Evolutionary conservation across 495 filamentous ascomycete species (phyloP).

Genomic region (Bombardia bombarda): DNA sequence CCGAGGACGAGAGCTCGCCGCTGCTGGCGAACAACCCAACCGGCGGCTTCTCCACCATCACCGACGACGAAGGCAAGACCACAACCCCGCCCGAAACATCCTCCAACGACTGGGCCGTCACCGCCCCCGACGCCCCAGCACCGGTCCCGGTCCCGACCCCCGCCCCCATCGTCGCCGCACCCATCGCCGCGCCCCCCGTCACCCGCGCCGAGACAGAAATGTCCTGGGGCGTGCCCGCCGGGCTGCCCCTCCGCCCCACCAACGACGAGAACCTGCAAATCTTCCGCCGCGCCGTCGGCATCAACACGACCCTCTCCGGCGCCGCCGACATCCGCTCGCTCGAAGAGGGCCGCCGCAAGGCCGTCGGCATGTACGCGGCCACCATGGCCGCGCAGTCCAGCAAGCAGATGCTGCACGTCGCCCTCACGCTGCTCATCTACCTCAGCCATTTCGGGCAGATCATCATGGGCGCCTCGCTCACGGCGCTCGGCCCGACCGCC

Average conservation of each 20-base stretch:
- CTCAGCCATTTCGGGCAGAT: constrained; percentile 33
- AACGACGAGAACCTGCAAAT: constrained; percentile 40
- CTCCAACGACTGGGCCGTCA: no score
- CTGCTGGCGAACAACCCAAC: no score
- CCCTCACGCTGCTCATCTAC: constrained; percentile 28
- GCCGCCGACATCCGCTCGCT: constrained; percentile 21
- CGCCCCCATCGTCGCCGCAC: background rate
- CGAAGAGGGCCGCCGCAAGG: constrained; percentile 30
- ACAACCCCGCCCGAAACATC: no score
- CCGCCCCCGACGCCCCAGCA: no score
- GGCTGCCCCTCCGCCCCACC: constrained; percentile 26
- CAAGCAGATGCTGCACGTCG: constrained; percentile 17
- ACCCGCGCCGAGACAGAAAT: constrained; percentile 14
- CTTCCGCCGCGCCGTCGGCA: constrained; percentile 34
- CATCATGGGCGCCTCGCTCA: constrained; percentile 37
- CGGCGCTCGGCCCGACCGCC: constrained; percentile 35
- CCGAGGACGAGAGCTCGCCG: no score
- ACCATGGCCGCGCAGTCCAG: constrained; percentile 20
- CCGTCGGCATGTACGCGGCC: constrained; percentile 30
- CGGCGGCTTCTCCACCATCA: no score
- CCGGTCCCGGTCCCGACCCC: background rate
- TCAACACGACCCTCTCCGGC: constrained; percentile 18
- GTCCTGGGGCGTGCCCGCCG: constrained; percentile 33
- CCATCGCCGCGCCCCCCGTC: no score
- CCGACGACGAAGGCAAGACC: no score